These are phyloP conservation scores for Fusarium sp. DNA, from an alignment of 2,329 filamentous ascomycete genomes.

Conservation along the genomic window DNA sequence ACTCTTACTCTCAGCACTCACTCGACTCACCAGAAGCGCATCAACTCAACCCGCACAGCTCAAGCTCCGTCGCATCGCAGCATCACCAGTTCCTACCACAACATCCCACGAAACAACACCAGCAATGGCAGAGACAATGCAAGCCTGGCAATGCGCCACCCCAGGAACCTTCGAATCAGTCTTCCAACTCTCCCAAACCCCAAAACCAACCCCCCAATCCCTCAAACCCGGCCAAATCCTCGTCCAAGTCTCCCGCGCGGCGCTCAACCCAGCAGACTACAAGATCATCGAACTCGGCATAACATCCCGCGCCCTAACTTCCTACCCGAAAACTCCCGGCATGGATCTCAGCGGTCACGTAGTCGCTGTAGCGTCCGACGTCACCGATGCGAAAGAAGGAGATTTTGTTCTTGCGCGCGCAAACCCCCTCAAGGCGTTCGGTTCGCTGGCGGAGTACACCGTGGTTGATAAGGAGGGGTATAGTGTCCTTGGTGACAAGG, in stretches of 20 bases:
- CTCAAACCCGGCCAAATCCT: conserved; percentile 52
- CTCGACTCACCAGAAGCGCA: no score
- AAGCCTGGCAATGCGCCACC: conserved; percentile 44
- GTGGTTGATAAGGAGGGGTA: conserved; percentile 50
- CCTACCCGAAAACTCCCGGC: conserved; percentile 57
- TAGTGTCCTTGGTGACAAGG: conserved; percentile 53
- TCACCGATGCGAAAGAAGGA: conserved; percentile 51
- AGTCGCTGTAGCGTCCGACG: conserved; percentile 47
- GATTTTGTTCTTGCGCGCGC: conserved; percentile 58
- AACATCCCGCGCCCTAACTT: conserved; percentile 47
- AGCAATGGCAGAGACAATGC: conserved; percentile 40
- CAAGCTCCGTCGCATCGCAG: not conserved
- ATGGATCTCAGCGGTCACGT: conserved; percentile 65
- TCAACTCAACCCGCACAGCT: not conserved
- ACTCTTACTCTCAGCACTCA: not conserved
- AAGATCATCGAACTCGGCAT: conserved; percentile 58
- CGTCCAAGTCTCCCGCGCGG: conserved; percentile 56
- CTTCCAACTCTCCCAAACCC: conserved; percentile 27
- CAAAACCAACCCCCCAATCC: conserved; percentile 32
- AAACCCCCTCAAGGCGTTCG: conserved; percentile 48
- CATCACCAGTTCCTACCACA: not conserved
- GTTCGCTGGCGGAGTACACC: conserved; percentile 58
- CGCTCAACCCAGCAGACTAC: conserved; percentile 63
- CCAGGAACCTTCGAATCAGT: conserved; percentile 44
- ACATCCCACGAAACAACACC: no score